Base-by-base conservation (phyloP, 2,329 filamentous ascomycete species). In the Zasmidium cellare region DNA sequence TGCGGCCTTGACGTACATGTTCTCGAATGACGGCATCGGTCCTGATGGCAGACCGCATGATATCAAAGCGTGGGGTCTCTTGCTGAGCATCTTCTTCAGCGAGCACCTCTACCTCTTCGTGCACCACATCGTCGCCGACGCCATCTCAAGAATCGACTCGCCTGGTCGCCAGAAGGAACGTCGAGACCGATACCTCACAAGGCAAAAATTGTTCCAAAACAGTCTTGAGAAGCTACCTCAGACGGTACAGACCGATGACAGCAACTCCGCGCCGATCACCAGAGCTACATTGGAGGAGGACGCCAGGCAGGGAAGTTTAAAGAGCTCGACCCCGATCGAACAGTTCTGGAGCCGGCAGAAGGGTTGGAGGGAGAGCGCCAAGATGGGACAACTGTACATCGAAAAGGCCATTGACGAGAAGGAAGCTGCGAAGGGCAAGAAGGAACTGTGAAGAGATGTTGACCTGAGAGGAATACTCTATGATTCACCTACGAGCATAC, bases 81-180 rank as follows among this genome's bases (percentile, higher is more conserved):
- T 99, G 3, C 79, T 96, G 18, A 85, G 87, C 19, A 87, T 99
- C 56, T 84, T 97, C 66, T 84, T 96, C 65, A 87, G 91, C 0
- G 94, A 99, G 72, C 93, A 99, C 71, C 77, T 92, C 16, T 97
- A 96, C 72, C 84, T 99, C n/a, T 79, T 87, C 2, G 83, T 90
- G 1, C 87, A 92, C 67, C 82, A 87, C 60, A 83, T 81, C 0
- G 89, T 97, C 3, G 85, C 87, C 44, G 83, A 86, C 53, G 86
- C 87, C 3, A 84, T 99, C 66, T 81, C 80, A 59, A 94, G 92
- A 72, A 78, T 97, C 53, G 92, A 97, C 68, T 92, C 88, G 48
- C 90, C 91, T 0, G 92, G 92, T 1, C 80, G 92, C 56, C 90
- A 96, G 68, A 92, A 91, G 74, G 92, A 96, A 75, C 84, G 89